Percentiles rank a stretch among this genome's conserved stretches.
Evolutionary conservation across 805 yeast genomes (phyloP).

Genomic region (Wickerhamiella hasegawae): DNA sequence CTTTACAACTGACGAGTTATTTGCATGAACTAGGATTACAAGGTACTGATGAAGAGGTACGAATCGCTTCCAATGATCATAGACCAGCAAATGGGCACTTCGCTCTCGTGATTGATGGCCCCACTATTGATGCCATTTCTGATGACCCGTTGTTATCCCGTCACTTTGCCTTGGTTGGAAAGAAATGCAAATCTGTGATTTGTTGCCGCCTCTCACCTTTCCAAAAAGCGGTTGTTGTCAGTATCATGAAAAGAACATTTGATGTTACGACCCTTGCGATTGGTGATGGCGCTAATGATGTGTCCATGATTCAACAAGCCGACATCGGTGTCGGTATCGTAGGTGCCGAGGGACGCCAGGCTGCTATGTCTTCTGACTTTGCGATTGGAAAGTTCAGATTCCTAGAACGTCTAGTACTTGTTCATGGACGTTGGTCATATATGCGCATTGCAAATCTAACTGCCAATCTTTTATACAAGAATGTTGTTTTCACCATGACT

Average conservation of each 20-base stretch:
- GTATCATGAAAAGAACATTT: conserved; percentile 46
- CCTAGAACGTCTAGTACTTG: conserved; percentile 46
- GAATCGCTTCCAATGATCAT: conserved; percentile 42
- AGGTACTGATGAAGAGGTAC: conserved; percentile 27
- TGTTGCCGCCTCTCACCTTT: conserved; percentile 78
- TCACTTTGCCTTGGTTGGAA: conserved; percentile 52
- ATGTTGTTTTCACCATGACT: conserved; percentile 56
- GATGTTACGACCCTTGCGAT: conserved; percentile 67
- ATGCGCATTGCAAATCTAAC: conserved; percentile 63
- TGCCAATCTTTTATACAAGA: conserved; percentile 68
- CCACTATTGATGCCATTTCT: conserved; percentile 28
- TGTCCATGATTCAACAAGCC: conserved; percentile 79
- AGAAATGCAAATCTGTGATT: conserved; percentile 59
- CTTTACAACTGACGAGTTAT: conserved; percentile 31
- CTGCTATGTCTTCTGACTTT: conserved; percentile 75
- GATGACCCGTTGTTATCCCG: neutral
- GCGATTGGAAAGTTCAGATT: conserved; percentile 69
- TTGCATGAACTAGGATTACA: conserved; percentile 29
- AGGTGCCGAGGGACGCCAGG: conserved; percentile 78
- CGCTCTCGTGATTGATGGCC: conserved; percentile 65
- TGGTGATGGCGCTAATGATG: conserved; percentile 82
- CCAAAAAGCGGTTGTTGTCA: conserved; percentile 65
- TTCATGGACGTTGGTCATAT: conserved; percentile 76
- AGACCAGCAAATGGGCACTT: conserved; percentile 39
- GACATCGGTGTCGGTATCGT: conserved; percentile 77